phyloP scores from a whole-genome alignment of 2,329 filamentous ascomycete species.

The Diplocarpon mali region DNA sequence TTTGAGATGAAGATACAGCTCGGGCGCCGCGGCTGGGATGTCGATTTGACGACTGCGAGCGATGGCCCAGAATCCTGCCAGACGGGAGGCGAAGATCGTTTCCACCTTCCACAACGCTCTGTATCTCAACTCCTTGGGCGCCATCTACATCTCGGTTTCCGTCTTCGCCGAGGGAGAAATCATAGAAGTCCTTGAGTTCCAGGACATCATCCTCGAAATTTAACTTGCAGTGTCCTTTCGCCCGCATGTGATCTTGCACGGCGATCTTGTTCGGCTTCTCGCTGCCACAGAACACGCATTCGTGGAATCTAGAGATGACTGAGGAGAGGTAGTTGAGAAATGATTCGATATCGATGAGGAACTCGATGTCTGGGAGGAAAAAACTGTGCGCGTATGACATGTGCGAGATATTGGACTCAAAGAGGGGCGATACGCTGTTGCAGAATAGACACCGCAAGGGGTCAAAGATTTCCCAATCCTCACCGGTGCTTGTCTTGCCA shows the following conservation, averaged over 20 bases:
- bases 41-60: slow-evolving; percentile 2
- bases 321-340: slow-evolving; percentile 38
- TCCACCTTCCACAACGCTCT: neutral
- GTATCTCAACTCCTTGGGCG: neutral
- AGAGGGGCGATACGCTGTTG: slow-evolving; percentile 18
- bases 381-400: slow-evolving; percentile 40
- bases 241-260: slow-evolving; percentile 40
- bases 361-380: slow-evolving; percentile 30
- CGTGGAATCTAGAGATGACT: slow-evolving; percentile 36
- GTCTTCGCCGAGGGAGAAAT: slow-evolving; percentile 11
- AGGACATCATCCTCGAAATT: slow-evolving; percentile 15
- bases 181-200: slow-evolving; percentile 3
- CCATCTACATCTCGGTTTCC: neutral
- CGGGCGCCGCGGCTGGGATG: no score
- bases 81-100: slow-evolving; percentile 28
- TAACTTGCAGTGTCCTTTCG: slow-evolving; percentile 37
- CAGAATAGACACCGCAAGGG: slow-evolving; percentile 35
- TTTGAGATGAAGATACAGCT: neutral
- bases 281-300: slow-evolving; percentile 41
- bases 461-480: slow-evolving; percentile 18
- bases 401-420: slow-evolving; percentile 33
- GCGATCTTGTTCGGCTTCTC: slow-evolving; percentile 33
- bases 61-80: slow-evolving; percentile 28
- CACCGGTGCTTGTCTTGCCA: neutral
- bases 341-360: slow-evolving; percentile 37